phyloP scores from a whole-genome alignment of 2,329 filamentous ascomycete species.

The Penicillium nordicum region DNA sequence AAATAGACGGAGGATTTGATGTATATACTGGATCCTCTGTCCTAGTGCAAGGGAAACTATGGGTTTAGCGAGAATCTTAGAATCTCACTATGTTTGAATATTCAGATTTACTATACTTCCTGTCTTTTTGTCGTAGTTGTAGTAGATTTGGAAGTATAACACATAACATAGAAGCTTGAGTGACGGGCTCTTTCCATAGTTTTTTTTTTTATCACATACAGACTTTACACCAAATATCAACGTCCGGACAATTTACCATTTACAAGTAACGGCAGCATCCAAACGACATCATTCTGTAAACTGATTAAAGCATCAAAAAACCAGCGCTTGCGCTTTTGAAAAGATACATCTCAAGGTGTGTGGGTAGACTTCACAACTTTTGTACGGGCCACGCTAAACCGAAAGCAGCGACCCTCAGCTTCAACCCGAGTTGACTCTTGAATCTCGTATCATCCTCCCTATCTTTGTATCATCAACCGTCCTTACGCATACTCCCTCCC shows the following conservation, averaged over 20 bases:
- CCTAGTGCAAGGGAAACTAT: slow-evolving; percentile 33
- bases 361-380: slow-evolving; percentile 25
- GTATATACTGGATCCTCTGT: slow-evolving; percentile 40
- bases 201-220: not conserved
- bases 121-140: slow-evolving; percentile 2
- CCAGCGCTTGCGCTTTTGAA: not conserved
- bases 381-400: slow-evolving; percentile 37
- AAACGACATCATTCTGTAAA: not conserved
- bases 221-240: not conserved
- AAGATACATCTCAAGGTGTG: slow-evolving; percentile 14
- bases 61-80: slow-evolving; percentile 22
- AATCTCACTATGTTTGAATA: slow-evolving; percentile 24
- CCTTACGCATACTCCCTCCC: slow-evolving; percentile 20
- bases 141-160: slow-evolving; percentile 6
- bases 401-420: slow-evolving; percentile 41
- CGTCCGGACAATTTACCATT: not conserved
- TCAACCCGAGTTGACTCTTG: slow-evolving; percentile 35
- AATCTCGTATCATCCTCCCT: slow-evolving; percentile 29
- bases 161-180: not conserved
- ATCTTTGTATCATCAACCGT: slow-evolving; percentile 32
- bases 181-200: slow-evolving; percentile 1
- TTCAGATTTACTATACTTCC: not conserved
- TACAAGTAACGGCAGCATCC: not conserved
- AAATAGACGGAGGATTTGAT: slow-evolving; percentile 31
- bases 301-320: not conserved